Conservation (phyloP, 1,284 basidiomycete genomes). For the Abortiporus biennis region DNA sequence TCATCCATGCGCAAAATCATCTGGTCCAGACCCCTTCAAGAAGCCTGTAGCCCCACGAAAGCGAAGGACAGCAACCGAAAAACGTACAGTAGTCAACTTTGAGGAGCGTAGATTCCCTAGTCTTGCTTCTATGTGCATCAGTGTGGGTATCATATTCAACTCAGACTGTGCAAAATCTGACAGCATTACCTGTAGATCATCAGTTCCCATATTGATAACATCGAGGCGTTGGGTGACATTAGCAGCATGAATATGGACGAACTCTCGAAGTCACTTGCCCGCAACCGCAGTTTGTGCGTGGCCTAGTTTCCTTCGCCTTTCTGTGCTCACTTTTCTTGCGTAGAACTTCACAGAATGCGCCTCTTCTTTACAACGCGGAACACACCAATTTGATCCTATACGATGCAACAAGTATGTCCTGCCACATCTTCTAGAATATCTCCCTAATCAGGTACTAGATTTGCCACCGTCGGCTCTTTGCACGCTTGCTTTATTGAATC, state of each 20-base stretch:
- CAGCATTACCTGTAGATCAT: constrained; percentile 60
- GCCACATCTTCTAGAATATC: neutral
- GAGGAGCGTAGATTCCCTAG: constrained; percentile 67
- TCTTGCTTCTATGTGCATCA: constrained; percentile 75
- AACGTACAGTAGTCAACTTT: constrained; percentile 57
- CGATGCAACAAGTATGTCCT: constrained; percentile 81
- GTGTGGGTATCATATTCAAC: constrained; percentile 43
- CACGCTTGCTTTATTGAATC: constrained; percentile 73
- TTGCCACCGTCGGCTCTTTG: constrained; percentile 62
- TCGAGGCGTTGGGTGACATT: constrained; percentile 87
- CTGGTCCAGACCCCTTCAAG: constrained; percentile 80
- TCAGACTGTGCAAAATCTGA: neutral
- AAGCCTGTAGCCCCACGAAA: constrained; percentile 57
- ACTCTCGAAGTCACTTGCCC: constrained; percentile 81
- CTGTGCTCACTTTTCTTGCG: constrained; percentile 1
- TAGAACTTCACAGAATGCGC: constrained; percentile 74
- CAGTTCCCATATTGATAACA: constrained; percentile 81
- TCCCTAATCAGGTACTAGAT: constrained; percentile 35
- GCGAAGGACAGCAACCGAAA: constrained; percentile 56
- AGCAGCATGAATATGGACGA: constrained; percentile 76
- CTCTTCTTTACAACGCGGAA: constrained; percentile 76
- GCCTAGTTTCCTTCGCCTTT: neutral
- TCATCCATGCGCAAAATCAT: constrained; percentile 70
- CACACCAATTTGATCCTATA: constrained; percentile 75
- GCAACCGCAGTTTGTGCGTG: constrained; percentile 76